Base-by-base conservation (phyloP, 768 basidiomycete genomes). In the Kwoniella europaea region DNA sequence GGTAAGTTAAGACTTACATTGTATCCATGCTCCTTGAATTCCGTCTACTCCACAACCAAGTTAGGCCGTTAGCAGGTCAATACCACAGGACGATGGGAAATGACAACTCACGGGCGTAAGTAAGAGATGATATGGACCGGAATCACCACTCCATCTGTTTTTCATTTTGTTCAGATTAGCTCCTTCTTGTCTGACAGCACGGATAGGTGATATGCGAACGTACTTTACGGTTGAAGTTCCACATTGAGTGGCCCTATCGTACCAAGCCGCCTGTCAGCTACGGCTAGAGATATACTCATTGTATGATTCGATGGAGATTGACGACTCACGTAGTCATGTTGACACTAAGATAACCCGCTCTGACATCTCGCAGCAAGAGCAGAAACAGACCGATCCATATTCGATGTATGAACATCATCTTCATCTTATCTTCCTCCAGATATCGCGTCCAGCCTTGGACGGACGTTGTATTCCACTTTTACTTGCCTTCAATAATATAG, bases 91-190 rank as follows among this genome's bases (percentile, higher is more conserved):
- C 55, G 4, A 29, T 4, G 3, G 41, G 16, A 27, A 24, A 35
- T 13, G 20, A 27, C 16, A 15, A 76, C 79, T 57, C 53, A 80
- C 79, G 9, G 80, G 80, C 41, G 79, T 81, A 10, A 81, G 71
- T 3, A 81, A 67, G 6, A 81, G 64, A 70, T 81, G 79, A 66
- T 76, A 81, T 29, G 79, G 79, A 44, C 79, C 79, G 50, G 71
- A 66, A 70, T 81, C 79, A 13, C 79, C 79, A 29, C 67, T 68
- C 78, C 77, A 81, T 27, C 79, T 77, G 61, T 10, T 4, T 46
- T 24, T 20, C n/a, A 43, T n/a, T 22, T 35, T 22, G 13, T 20
- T 63, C 62, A 52, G 12, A 60, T 52, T 18, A 24, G 35, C 6
- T 12, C 16, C 50, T 22, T 24, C 6, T n/a, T n/a, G 1, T 29